Percentiles rank a stretch among this genome's conserved stretches.
phyloP scores from a whole-genome alignment of 495 filamentous ascomycete species.

The Penicillium dipodomyicola region DNA sequence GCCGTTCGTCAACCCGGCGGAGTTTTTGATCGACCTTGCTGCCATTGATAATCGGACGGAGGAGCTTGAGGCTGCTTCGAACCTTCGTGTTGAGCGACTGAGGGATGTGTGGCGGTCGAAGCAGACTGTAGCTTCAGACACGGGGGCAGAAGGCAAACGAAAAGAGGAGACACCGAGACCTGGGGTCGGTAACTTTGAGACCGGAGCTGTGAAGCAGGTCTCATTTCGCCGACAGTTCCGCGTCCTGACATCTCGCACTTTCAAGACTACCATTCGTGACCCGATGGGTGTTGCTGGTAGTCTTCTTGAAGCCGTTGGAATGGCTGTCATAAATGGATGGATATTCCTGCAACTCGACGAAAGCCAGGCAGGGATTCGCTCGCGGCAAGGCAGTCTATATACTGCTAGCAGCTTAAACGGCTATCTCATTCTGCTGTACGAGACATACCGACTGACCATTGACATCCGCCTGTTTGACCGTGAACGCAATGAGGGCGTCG shows the following conservation, averaged over 20 bases:
- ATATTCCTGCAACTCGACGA: conserved; percentile 62
- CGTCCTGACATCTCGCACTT: conserved; percentile 63
- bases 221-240: conserved; percentile 57
- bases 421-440: conserved; percentile 70
- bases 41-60: conserved; percentile 65
- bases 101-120: conserved; percentile 50
- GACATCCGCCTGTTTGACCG: conserved; percentile 74
- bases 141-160: conserved; percentile 5
- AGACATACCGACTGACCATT: conserved; percentile 65
- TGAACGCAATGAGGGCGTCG: conserved; percentile 67
- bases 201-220: conserved; percentile 24
- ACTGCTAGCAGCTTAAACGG: conserved; percentile 64
- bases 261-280: conserved; percentile 65
- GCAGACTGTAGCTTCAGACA: conserved; percentile 15
- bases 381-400: conserved; percentile 66
- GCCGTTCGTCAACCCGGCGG: conserved; percentile 69
- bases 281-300: conserved; percentile 68
- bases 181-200: background rate
- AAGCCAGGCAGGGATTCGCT: conserved; percentile 56
- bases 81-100: conserved; percentile 52
- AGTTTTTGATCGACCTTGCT: conserved; percentile 68
- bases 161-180: background rate
- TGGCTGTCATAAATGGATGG: conserved; percentile 68
- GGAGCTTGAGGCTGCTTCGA: conserved; percentile 57
- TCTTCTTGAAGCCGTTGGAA: conserved; percentile 60